phyloP scores from a whole-genome alignment of 148 eudicot genomes.

The Rhododendron ferrugineum region DNA sequence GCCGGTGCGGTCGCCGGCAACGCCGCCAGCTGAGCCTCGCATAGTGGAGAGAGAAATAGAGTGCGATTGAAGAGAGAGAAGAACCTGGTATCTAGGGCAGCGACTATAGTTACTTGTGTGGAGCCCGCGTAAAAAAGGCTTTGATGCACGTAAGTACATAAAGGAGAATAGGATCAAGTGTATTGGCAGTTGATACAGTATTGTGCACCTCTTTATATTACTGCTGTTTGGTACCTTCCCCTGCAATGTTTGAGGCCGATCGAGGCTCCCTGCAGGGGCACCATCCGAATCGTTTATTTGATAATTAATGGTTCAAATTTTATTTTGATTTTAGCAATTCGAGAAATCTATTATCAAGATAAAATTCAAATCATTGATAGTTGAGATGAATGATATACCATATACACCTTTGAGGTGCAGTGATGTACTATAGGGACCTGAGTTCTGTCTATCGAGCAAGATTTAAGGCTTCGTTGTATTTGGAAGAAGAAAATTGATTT shows the following conservation, averaged over 20 bases:
- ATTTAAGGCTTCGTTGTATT: background rate
- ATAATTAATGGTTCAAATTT: too few species aligned
- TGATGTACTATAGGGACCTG: too few species aligned
- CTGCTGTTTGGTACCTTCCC: background rate
- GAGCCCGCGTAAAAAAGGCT: background rate
- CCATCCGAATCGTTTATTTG: too few species aligned
- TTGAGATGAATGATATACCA: background rate
- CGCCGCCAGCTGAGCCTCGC: conserved; percentile 40
- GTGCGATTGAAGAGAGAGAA: background rate
- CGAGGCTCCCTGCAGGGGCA: too few species aligned
- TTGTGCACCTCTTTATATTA: background rate
- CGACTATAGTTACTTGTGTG: background rate
- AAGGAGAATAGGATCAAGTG: background rate
- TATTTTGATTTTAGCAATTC: rapidly evolving
- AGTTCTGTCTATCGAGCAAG: background rate
- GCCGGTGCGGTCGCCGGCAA: conserved; percentile 21
- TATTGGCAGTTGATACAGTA: background rate
- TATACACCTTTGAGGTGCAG: background rate
- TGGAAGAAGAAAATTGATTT: background rate
- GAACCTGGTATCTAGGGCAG: background rate
- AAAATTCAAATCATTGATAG: background rate
- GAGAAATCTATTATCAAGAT: too few species aligned
- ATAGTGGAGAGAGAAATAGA: conserved; percentile 13
- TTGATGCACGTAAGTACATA: too few species aligned
- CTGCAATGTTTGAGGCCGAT: too few species aligned